A percentile compares a stretch with the other conserved stretches of the same genome.
phyloP scores from a whole-genome alignment of 345 rosid species.

The Angophora floribunda region DNA sequence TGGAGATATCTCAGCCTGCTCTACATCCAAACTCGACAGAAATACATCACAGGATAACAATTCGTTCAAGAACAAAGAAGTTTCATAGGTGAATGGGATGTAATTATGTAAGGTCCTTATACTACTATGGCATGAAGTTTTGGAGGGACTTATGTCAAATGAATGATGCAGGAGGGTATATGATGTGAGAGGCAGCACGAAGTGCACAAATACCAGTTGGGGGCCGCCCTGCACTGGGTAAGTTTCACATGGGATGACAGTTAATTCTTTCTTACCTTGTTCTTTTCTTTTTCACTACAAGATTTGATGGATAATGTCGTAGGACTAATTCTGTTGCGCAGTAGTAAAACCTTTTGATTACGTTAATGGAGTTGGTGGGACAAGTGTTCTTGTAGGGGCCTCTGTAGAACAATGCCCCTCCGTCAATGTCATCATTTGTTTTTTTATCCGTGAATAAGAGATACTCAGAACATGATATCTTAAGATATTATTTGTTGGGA shows the following conservation, averaged over 20 bases:
- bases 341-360: background rate
- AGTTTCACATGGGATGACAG: background rate
- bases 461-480: background rate
- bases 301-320: background rate
- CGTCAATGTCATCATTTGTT: background rate
- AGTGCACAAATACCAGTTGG: conserved; percentile 73
- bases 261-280: background rate
- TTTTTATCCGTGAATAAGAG: background rate
- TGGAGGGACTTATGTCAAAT: background rate
- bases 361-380: background rate
- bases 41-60: conserved; percentile 91
- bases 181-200: conserved; percentile 71
- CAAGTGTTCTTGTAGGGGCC: background rate
- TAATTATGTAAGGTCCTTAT: background rate
- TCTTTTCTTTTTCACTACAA: background rate
- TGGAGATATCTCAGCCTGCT: conserved; percentile 99
- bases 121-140: background rate
- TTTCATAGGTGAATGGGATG: conserved; percentile 50
- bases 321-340: background rate
- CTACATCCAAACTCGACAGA: conserved; percentile 86
- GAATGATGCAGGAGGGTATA: conserved; percentile 67
- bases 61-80: conserved; percentile 68
- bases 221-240: conserved; percentile 99
- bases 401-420: background rate
- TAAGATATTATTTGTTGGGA: background rate